Percentiles rank a stretch among this genome's conserved stretches.
Evolutionary conservation across 306 rosid species (phyloP).

Genomic region (Phaseolus lunatus): DNA sequence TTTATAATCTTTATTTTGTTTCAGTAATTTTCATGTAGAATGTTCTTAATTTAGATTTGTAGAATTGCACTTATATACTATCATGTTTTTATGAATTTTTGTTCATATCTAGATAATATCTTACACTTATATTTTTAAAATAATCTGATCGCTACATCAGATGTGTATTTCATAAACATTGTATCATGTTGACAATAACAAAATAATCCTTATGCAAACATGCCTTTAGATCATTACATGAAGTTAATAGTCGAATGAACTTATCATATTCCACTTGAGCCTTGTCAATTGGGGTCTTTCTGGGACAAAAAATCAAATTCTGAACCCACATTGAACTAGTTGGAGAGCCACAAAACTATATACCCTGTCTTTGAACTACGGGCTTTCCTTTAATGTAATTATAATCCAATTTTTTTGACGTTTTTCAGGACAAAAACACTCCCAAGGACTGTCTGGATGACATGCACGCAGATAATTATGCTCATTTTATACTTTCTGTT

Average conservation of each 20-base stretch:
- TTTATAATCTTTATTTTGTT: not conserved
- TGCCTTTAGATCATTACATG: constrained; percentile 29
- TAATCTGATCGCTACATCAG: not conserved
- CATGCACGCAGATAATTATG: constrained; percentile 70
- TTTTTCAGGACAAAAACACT: constrained; percentile 63
- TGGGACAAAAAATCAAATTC: constrained; percentile 9
- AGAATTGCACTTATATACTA: not conserved
- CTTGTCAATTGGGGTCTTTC: not conserved
- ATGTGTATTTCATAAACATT: not conserved
- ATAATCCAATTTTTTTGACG: not conserved
- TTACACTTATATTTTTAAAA: not conserved
- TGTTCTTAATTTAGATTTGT: not conserved
- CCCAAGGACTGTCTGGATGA: constrained; percentile 78
- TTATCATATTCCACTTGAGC: not conserved
- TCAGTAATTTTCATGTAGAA: not conserved
- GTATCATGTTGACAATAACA: not conserved
- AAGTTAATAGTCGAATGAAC: constrained; percentile 14
- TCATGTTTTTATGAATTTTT: not conserved
- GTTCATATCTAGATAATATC: not conserved
- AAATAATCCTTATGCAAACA: not conserved
- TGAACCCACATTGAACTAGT: constrained; percentile 5
- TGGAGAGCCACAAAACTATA: not conserved
- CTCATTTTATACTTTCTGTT: constrained; percentile 66
- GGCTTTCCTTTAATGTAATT: constrained; percentile 26
- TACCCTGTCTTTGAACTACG: not conserved